Percentiles rank a stretch among this genome's conserved stretches.
Evolutionary conservation across 2,329 filamentous ascomycete genomes (phyloP).

Genomic region (Fonsecaea nubica): DNA sequence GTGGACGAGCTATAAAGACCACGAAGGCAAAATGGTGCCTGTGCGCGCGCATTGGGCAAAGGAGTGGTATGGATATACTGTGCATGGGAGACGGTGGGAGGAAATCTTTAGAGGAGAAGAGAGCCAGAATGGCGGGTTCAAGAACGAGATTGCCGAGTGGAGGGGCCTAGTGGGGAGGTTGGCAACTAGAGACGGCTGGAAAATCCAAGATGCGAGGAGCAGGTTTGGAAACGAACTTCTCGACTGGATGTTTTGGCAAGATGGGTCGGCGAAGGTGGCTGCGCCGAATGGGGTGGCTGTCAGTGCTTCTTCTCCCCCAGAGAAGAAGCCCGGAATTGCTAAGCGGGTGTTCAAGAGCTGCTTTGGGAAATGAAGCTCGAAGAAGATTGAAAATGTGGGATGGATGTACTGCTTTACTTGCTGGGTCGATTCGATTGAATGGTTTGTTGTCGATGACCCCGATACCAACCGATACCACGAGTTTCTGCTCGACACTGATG

Average conservation of each 20-base stretch:
- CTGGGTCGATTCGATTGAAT: not conserved
- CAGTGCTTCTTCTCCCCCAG: too few relatives aligned
- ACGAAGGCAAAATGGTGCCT: slow-evolving; percentile 20
- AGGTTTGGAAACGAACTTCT: slow-evolving; percentile 36
- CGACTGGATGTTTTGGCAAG: slow-evolving; percentile 40
- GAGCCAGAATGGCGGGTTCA: slow-evolving; percentile 27
- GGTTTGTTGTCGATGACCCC: not conserved
- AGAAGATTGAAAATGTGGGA: not conserved
- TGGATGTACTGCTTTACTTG: slow-evolving; percentile 3
- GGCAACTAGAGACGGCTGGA: slow-evolving; percentile 27
- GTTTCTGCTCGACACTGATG: not conserved
- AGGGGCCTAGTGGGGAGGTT: slow-evolving; percentile 18
- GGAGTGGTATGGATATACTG: slow-evolving; percentile 35
- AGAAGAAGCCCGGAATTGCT: slow-evolving; percentile 13
- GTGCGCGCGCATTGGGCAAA: slow-evolving; percentile 37
- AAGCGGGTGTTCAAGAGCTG: slow-evolving; percentile 23
- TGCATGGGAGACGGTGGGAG: slow-evolving; percentile 28
- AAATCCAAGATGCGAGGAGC: slow-evolving; percentile 21
- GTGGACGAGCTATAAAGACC: slow-evolving; percentile 30
- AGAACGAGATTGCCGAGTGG: slow-evolving; percentile 32
- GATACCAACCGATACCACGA: not conserved
- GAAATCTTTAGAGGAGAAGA: slow-evolving; percentile 25
- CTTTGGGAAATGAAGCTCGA: slow-evolving; percentile 16
- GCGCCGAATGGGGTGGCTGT: slow-evolving; percentile 34
- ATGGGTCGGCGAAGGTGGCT: slow-evolving; percentile 41